Conservation (phyloP, 2,329 filamentous ascomycete genomes). For the Pestalotiopsis sp. region DNA sequence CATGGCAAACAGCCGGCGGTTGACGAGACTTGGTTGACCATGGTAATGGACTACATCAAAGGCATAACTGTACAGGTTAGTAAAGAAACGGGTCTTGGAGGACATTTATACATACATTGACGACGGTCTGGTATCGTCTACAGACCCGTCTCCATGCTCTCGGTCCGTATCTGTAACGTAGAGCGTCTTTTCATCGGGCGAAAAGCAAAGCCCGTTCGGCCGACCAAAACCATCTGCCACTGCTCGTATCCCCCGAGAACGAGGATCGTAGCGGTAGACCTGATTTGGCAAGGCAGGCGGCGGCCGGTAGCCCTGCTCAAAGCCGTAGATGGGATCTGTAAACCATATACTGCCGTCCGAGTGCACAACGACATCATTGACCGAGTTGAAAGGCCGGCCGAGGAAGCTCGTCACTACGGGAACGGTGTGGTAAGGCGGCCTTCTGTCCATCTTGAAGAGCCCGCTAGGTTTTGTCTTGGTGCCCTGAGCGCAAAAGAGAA, state of each 20-base stretch:
- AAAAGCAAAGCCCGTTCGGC: slow-evolving; percentile 50
- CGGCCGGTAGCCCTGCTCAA: slow-evolving; percentile 48
- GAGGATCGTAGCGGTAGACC: slow-evolving; percentile 50
- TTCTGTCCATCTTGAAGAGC: slow-evolving; percentile 35
- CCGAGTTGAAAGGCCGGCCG: slow-evolving; percentile 49
- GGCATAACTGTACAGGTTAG: slow-evolving; percentile 30
- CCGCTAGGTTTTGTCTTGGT: slow-evolving; percentile 27
- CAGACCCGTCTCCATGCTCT: slow-evolving; percentile 34
- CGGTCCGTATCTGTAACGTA: slow-evolving; percentile 49
- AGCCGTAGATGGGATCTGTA: slow-evolving; percentile 53
- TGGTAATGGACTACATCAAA: slow-evolving; percentile 33
- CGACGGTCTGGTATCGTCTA: slow-evolving; percentile 24
- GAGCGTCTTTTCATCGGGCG: slow-evolving; percentile 44
- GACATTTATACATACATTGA: slow-evolving; percentile 30
- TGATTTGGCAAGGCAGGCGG: slow-evolving; percentile 45
- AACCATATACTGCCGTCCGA: slow-evolving; percentile 51
- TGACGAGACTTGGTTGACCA: slow-evolving; percentile 43
- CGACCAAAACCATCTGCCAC: slow-evolving; percentile 51
- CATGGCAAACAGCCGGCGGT: slow-evolving; percentile 54
- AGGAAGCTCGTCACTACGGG: slow-evolving; percentile 42
- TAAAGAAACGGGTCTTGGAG: not conserved
- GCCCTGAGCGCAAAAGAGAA: slow-evolving; percentile 47
- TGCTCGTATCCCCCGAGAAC: slow-evolving; percentile 40
- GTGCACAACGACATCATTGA: slow-evolving; percentile 50
- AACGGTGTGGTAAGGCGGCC: slow-evolving; percentile 31